Base-by-base conservation (phyloP, 2,329 filamentous ascomycete species). In the Ascocoryne sarcoides region DNA sequence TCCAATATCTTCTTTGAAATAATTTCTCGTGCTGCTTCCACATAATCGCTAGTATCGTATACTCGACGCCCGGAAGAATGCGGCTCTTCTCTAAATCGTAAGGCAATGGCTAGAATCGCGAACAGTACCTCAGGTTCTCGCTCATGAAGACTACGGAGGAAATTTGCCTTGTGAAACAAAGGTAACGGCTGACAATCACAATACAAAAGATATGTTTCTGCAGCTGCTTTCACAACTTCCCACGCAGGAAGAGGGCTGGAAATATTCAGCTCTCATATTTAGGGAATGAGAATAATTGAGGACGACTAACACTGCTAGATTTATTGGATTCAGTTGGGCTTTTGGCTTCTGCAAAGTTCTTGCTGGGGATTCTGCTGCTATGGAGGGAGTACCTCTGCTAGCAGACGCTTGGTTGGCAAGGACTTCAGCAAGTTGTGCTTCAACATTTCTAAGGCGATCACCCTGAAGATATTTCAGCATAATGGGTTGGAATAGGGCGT, bases 101-200 rank as follows among this genome's bases (percentile, higher is more conserved):
- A 53, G 1, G 61, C 60, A 29, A 73, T 46, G 2, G 66, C 64
- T 20, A 71, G 49, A 43, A 60, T 37, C 0, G 60, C 50, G 10
- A 64, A 55, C 0, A 62, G 36, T 2, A 66, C 39, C 39, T 63
- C 62, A 0, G 52, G 52, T n/a, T 61, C 55, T 8, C 69, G 60
- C 16, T 56, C 48, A 10, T 55, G 47, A 5, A 71, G 50, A 28
- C 58, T 65, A 4, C 54, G 45, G 7, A 70, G 40, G 44, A 73
- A 69, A 1, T 48, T 58, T 3, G 59, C 55, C 9, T 60, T 49
- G 14, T 63, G 56, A 37, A 74, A 73, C 0, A 74, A 54, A 12
- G 64, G 63, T 16, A 74, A 56, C 4, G 69, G 69, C 37, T 74
- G 70, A 17, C 63, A 66, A 38, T 73, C 66, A 40, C 68, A 69